phyloP scores from a whole-genome alignment of 352 stramenopile species.

The Phytophthora pluvialis region DNA sequence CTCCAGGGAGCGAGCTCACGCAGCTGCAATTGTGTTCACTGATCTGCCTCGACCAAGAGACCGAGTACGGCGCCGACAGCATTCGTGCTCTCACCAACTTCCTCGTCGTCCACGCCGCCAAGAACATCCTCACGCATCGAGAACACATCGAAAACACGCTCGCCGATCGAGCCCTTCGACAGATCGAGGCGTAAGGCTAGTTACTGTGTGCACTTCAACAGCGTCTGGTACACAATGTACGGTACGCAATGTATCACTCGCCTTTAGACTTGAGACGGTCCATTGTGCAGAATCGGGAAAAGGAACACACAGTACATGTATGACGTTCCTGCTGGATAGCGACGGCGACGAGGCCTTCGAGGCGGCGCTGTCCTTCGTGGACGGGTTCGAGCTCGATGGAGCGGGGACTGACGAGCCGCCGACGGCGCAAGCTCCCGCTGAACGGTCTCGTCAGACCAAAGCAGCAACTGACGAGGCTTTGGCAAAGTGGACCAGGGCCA shows the following conservation, averaged over 20 bases:
- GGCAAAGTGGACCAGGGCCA: slow-evolving; percentile 16
- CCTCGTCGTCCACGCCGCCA: slow-evolving; percentile 37
- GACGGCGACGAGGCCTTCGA: slow-evolving; percentile 24
- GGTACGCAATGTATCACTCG: neutral
- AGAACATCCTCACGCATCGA: slow-evolving; percentile 40
- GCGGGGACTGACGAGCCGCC: neutral
- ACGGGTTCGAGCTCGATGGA: slow-evolving; percentile 24
- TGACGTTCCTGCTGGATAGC: slow-evolving; percentile 19
- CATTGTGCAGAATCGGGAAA: slow-evolving; percentile 9
- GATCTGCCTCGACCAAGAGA: slow-evolving; percentile 49
- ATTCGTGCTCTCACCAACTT: slow-evolving; percentile 51
- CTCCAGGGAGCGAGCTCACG: slow-evolving; percentile 32
- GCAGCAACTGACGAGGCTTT: neutral
- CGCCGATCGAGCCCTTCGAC: slow-evolving; percentile 21
- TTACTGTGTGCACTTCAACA: too few relatives aligned
- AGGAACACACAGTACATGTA: neutral
- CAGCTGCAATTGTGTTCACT: slow-evolving; percentile 58
- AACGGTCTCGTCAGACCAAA: neutral
- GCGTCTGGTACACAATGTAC: too few relatives aligned
- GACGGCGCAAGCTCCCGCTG: neutral
- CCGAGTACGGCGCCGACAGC: slow-evolving; percentile 30
- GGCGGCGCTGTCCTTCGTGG: slow-evolving; percentile 34
- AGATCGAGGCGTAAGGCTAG: slow-evolving; percentile 1
- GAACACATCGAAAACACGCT: slow-evolving; percentile 57
- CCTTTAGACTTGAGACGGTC: slow-evolving; percentile 14